Conservation (phyloP, 495 filamentous ascomycete genomes). For the Penicillium ochrochloron region DNA sequence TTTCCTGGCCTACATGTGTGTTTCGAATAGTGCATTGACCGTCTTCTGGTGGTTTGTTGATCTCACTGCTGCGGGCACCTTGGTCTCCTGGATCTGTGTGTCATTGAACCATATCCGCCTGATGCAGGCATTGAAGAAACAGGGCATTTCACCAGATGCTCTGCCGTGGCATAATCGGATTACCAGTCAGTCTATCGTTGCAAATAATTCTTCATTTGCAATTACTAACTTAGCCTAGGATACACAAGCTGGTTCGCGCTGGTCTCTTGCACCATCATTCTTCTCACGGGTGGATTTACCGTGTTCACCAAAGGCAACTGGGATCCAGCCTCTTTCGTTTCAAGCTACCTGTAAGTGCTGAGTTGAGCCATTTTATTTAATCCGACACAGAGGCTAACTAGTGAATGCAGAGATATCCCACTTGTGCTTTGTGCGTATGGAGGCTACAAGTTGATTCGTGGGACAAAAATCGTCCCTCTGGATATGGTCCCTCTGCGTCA, state of each 20-base stretch:
- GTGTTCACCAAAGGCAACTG: conserved; percentile 57
- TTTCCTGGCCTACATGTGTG: conserved; percentile 62
- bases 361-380: not conserved
- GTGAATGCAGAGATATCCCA: conserved; percentile 40
- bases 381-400: not conserved
- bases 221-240: conserved; percentile 40
- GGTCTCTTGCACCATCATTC: conserved; percentile 55
- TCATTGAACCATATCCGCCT: conserved; percentile 62
- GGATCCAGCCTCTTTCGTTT: conserved; percentile 40
- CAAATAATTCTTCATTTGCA: not conserved
- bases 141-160: conserved; percentile 47
- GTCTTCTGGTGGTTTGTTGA: conserved; percentile 67
- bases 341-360: conserved; percentile 41
- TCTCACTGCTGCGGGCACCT: conserved; percentile 57
- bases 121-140: conserved; percentile 53
- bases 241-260: conserved; percentile 56
- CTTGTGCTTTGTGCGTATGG: conserved; percentile 49
- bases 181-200: conserved; percentile 25
- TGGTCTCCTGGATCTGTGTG: conserved; percentile 61
- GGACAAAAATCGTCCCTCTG: conserved; percentile 40
- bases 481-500: conserved; percentile 38
- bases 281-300: conserved; percentile 63
- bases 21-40: conserved; percentile 57
- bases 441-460: conserved; percentile 46
- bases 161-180: conserved; percentile 57